These are phyloP conservation scores for Phytopythium sindhum DNA, from an alignment of 352 stramenopile genomes.

Conservation along the genomic window DNA sequence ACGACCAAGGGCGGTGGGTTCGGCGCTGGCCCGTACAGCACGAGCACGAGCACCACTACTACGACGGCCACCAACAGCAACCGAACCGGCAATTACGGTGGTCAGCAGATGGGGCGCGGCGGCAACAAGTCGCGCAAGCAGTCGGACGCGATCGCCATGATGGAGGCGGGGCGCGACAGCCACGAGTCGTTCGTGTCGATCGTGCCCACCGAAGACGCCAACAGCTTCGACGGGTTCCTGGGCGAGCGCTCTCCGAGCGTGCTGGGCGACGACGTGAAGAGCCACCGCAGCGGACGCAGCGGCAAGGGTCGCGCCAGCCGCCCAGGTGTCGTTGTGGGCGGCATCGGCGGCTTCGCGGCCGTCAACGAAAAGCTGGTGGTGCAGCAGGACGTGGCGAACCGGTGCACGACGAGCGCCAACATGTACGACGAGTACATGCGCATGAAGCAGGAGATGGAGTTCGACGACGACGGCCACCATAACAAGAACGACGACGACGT, in stretches of 20 bases:
- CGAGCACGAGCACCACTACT: slow-evolving; percentile 7
- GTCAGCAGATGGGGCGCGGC: slow-evolving; percentile 8
- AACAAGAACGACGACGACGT: slow-evolving; percentile 27
- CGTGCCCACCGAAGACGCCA: slow-evolving; percentile 34
- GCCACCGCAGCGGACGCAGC: slow-evolving; percentile 8
- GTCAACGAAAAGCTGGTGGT: slow-evolving; percentile 39
- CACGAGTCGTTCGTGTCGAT: slow-evolving; percentile 26
- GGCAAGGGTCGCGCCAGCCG: slow-evolving; percentile 22
- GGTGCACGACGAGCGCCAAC: slow-evolving; percentile 50
- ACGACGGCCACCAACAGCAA: slow-evolving; percentile 10
- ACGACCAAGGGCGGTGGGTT: slow-evolving; percentile 41
- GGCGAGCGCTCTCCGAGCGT: slow-evolving; percentile 44
- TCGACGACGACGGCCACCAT: slow-evolving; percentile 31
- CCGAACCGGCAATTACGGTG: slow-evolving; percentile 16
- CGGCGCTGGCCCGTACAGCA: slow-evolving; percentile 6
- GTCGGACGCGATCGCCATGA: slow-evolving; percentile 30
- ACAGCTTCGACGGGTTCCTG: slow-evolving; percentile 57
- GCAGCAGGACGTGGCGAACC: slow-evolving; percentile 45
- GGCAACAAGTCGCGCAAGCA: slow-evolving; percentile 22
- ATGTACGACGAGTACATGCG: slow-evolving; percentile 73
- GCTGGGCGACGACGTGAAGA: slow-evolving; percentile 19
- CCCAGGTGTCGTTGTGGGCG: slow-evolving; percentile 25
- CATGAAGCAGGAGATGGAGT: slow-evolving; percentile 79
- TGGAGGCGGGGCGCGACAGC: slow-evolving; percentile 25
- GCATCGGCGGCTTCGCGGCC: slow-evolving; percentile 39